Conservation (phyloP, 257 asterid genomes). For the Solanum bulbocastanum region DNA sequence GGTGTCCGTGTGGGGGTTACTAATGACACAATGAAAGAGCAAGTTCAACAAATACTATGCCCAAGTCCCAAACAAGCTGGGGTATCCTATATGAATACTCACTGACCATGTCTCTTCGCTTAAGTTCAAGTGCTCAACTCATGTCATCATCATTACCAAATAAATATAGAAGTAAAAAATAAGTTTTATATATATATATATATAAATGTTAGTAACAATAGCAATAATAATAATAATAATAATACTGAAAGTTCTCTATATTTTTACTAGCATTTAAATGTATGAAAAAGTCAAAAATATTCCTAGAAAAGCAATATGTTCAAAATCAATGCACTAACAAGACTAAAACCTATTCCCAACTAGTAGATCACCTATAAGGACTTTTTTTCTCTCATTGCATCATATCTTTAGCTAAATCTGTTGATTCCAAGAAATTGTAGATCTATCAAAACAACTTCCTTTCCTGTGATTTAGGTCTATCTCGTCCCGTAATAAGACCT, state of each 20-base stretch:
- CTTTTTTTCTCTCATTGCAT: background rate
- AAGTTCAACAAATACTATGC: background rate
- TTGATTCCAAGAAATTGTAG: background rate
- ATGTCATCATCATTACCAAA: background rate
- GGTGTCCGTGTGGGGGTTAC: background rate
- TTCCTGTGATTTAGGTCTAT: background rate
- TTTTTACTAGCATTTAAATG: background rate
- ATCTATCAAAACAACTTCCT: background rate
- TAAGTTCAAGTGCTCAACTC: background rate
- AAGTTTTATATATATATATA: background rate
- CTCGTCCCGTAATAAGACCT: background rate
- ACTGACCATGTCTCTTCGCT: background rate
- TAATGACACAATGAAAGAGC: background rate
- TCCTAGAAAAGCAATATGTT: background rate
- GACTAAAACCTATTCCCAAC: background rate
- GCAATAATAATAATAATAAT: background rate
- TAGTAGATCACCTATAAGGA: background rate
- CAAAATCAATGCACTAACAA: background rate
- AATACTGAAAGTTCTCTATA: background rate
- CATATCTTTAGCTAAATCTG: background rate
- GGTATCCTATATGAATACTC: background rate
- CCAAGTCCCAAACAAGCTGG: background rate
- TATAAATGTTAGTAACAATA: background rate
- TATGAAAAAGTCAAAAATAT: background rate
- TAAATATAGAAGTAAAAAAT: background rate